These are phyloP conservation scores for Microsporum audouinii DNA, from an alignment of 2,329 filamentous ascomycete species.

Conservation along the genomic window DNA sequence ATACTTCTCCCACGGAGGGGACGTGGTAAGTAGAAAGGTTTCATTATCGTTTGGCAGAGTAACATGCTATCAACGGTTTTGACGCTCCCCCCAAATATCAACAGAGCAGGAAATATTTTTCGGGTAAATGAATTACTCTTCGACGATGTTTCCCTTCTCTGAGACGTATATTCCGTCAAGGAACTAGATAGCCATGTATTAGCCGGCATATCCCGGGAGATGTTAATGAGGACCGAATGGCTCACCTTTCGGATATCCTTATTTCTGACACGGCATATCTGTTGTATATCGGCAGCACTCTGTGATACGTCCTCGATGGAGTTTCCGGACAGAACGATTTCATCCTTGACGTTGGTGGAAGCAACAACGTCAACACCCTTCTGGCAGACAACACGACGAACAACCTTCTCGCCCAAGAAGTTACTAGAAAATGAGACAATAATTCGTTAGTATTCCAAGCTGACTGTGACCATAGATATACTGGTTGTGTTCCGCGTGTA, in stretches of 20 bases:
- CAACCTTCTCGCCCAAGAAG: slow-evolving; percentile 99
- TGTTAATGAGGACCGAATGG: background rate
- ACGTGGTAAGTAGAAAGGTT: slow-evolving; percentile 1
- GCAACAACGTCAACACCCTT: slow-evolving; percentile 80
- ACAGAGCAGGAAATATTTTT: background rate
- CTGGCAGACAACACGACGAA: slow-evolving; percentile 82
- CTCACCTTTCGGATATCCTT: slow-evolving; percentile 99
- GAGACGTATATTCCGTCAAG: slow-evolving; percentile 99
- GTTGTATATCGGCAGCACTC: slow-evolving; percentile 97
- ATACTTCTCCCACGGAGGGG: background rate
- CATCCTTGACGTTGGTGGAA: slow-evolving; percentile 92
- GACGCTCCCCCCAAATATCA: background rate
- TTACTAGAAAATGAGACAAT: slow-evolving; percentile 48
- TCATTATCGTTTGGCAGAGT: slow-evolving; percentile 6
- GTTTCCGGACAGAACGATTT: slow-evolving; percentile 88
- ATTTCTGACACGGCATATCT: slow-evolving; percentile 98
- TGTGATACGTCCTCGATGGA: slow-evolving; percentile 95
- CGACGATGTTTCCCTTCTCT: slow-evolving; percentile 87
- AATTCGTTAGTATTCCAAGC: background rate
- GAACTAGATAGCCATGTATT: slow-evolving; percentile 50
- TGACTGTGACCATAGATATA: background rate
- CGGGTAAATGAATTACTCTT: slow-evolving; percentile 14
- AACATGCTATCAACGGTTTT: slow-evolving; percentile 3
- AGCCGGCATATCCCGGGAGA: background rate
- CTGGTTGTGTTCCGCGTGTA: too few species aligned